Percentiles rank a stretch among this genome's conserved stretches.
Conservation (phyloP, 768 basidiomycete genomes). For the Kwoniella mangroviensis region DNA sequence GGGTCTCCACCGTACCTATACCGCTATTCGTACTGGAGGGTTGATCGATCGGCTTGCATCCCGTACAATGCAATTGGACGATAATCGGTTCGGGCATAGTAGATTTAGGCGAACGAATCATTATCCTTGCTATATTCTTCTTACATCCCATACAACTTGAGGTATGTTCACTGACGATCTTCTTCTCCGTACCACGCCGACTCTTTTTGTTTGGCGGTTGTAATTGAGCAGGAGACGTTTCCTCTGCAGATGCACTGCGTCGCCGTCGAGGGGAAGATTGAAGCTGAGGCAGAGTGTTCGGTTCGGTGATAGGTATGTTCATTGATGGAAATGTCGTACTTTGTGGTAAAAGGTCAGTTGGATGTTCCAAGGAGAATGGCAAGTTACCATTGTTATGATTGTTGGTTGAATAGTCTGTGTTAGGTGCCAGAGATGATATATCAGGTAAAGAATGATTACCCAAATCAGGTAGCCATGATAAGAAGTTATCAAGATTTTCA, state of each 20-base stretch:
- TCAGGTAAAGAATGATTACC: constrained; percentile 19
- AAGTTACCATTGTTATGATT: background rate
- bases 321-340: background rate
- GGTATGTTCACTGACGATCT: constrained; percentile 31
- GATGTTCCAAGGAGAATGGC: constrained; percentile 1
- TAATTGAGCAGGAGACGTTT: background rate
- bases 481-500: constrained; percentile 37
- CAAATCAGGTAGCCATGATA: constrained; percentile 49
- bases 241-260: constrained; percentile 13
- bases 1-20: constrained; percentile 46
- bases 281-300: background rate
- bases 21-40: constrained; percentile 11
- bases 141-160: constrained; percentile 33
- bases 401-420: constrained; percentile 5
- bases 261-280: constrained; percentile 22
- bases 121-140: constrained; percentile 31
- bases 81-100: constrained; percentile 36
- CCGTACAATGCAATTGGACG: constrained; percentile 31
- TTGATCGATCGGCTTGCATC: constrained; percentile 31
- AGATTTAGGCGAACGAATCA: constrained; percentile 45
- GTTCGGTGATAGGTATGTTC: background rate
- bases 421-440: background rate
- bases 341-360: background rate
- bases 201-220: constrained; percentile 27
- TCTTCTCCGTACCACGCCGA: constrained; percentile 38